phyloP scores from a whole-genome alignment of 2,329 filamentous ascomycete species.

The Hypoxylon sp. region DNA sequence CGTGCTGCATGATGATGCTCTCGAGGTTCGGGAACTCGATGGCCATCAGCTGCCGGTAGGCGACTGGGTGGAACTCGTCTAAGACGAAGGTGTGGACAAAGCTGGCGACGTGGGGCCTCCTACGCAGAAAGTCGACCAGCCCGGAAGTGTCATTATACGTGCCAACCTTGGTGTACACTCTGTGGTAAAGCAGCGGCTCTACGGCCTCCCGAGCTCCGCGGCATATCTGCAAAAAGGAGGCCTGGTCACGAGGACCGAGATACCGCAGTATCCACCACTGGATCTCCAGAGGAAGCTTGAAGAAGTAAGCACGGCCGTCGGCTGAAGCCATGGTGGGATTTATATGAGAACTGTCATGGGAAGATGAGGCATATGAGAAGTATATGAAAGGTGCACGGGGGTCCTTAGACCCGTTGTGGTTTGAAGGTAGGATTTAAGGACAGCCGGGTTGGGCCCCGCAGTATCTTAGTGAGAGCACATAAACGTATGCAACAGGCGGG shows the following conservation, averaged over 20 bases:
- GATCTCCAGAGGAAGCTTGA: slow-evolving; percentile 32
- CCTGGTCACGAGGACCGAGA: slow-evolving; percentile 26
- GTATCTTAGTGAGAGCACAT: slow-evolving; percentile 22
- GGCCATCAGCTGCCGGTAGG: slow-evolving; percentile 33
- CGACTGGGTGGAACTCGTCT: slow-evolving; percentile 37
- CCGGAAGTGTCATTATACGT: slow-evolving; percentile 25
- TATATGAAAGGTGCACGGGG: slow-evolving; percentile 10
- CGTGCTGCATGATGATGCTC: slow-evolving; percentile 32
- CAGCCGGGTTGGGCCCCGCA: slow-evolving; percentile 28
- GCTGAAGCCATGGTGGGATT: slow-evolving; percentile 17
- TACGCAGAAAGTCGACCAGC: slow-evolving; percentile 24
- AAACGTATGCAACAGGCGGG: slow-evolving; percentile 24
- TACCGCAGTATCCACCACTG: slow-evolving; percentile 37
- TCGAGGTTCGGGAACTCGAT: slow-evolving; percentile 36
- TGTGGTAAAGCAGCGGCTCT: slow-evolving; percentile 33
- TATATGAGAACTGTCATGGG: background rate
- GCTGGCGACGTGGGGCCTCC: slow-evolving; percentile 26
- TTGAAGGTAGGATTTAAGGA: slow-evolving; percentile 26
- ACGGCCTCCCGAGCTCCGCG: slow-evolving; percentile 20
- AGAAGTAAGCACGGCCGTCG: slow-evolving; percentile 13
- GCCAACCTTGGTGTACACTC: slow-evolving; percentile 23
- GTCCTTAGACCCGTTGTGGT: slow-evolving; percentile 1
- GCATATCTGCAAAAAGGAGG: slow-evolving; percentile 26
- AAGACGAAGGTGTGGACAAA: slow-evolving; percentile 29
- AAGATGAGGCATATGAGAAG: slow-evolving; percentile 6